Percentiles rank a stretch among this genome's conserved stretches.
Conservation (phyloP, 768 basidiomycete species). For the Psilocybe sp. region DNA sequence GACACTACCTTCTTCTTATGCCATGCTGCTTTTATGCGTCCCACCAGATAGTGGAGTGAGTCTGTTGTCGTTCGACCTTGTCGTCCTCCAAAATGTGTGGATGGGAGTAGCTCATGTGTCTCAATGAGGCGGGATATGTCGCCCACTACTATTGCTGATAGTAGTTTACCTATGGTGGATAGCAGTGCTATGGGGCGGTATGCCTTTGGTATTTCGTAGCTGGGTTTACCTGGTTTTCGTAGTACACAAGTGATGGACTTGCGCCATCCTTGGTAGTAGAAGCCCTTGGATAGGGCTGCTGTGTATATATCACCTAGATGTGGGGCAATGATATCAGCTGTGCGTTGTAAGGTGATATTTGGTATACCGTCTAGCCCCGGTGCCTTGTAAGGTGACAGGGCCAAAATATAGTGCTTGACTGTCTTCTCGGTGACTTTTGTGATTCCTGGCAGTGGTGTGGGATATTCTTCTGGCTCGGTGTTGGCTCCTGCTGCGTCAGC, state of each 20-base stretch:
- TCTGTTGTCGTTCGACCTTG: slow-evolving; percentile 37
- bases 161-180: slow-evolving; percentile 20
- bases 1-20: slow-evolving; percentile 26
- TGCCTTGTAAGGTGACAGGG: slow-evolving; percentile 32
- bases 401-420: not conserved
- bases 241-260: slow-evolving; percentile 26
- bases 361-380: slow-evolving; percentile 19
- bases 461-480: slow-evolving; percentile 1
- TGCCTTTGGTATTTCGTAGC: not conserved
- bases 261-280: slow-evolving; percentile 18
- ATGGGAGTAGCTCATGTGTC: slow-evolving; percentile 26
- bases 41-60: slow-evolving; percentile 31
- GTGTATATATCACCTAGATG: slow-evolving; percentile 25
- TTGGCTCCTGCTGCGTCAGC: not conserved
- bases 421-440: slow-evolving; percentile 1
- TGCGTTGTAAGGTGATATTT: slow-evolving; percentile 28
- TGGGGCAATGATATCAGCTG: slow-evolving; percentile 11
- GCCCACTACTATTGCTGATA: slow-evolving; percentile 18
- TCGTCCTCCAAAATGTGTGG: slow-evolving; percentile 34
- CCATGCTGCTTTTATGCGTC: slow-evolving; percentile 39
- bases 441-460: slow-evolving; percentile 2
- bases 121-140: slow-evolving; percentile 22
- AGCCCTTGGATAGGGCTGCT: slow-evolving; percentile 19
- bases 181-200: not conserved
- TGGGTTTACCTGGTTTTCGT: not conserved